Evolutionary conservation across 2,329 filamentous ascomycete species (phyloP).

Genomic region (Penicillium sp.): DNA sequence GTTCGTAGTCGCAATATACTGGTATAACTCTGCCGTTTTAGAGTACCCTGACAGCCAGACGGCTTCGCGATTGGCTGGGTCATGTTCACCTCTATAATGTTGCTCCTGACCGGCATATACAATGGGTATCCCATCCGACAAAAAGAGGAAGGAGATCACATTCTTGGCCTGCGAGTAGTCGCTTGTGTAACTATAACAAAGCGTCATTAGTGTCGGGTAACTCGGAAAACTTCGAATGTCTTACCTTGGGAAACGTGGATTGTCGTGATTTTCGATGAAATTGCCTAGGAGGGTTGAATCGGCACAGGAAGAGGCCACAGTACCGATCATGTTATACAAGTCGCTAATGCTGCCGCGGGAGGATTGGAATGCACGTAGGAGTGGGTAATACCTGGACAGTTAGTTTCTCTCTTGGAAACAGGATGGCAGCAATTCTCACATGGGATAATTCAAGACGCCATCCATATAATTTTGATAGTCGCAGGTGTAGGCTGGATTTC

Average conservation of each 20-base stretch:
- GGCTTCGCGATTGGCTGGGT: slow-evolving; percentile 56
- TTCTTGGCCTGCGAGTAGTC: slow-evolving; percentile 55
- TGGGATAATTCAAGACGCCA: slow-evolving; percentile 50
- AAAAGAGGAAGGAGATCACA: slow-evolving; percentile 58
- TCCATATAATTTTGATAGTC: slow-evolving; percentile 46
- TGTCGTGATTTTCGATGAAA: slow-evolving; percentile 63
- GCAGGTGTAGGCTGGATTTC: slow-evolving; percentile 42
- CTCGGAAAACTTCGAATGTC: background rate
- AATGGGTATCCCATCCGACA: slow-evolving; percentile 61
- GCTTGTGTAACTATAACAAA: slow-evolving; percentile 24
- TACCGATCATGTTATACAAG: slow-evolving; percentile 36
- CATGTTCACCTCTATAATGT: slow-evolving; percentile 53
- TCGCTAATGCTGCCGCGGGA: slow-evolving; percentile 35
- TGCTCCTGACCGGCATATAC: slow-evolving; percentile 69
- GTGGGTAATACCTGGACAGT: slow-evolving; percentile 43
- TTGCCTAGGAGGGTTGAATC: slow-evolving; percentile 52
- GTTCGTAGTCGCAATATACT: slow-evolving; percentile 50
- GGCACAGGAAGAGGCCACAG: slow-evolving; percentile 32
- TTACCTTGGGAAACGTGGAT: slow-evolving; percentile 51
- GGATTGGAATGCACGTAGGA: slow-evolving; percentile 37
- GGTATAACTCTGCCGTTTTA: slow-evolving; percentile 49
- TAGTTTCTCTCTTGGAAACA: slow-evolving; percentile 45
- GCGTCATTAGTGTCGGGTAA: background rate
- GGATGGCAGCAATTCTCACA: slow-evolving; percentile 18
- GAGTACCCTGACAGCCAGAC: slow-evolving; percentile 56